phyloP scores from a whole-genome alignment of 2,329 filamentous ascomycete genomes.

The Lachnellula cervina region DNA sequence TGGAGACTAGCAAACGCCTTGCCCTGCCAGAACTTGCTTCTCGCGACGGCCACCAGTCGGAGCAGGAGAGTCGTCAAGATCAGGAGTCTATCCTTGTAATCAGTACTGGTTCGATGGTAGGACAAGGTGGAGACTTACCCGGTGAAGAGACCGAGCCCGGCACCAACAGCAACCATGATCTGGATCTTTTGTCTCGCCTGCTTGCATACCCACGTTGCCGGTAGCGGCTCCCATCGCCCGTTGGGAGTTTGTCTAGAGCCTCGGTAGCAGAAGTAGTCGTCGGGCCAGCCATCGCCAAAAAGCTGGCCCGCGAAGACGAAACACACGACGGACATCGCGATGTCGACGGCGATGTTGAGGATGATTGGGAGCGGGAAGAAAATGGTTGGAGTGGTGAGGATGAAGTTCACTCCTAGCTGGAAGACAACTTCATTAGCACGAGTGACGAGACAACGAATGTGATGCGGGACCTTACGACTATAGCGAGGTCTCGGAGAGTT shows the following conservation, averaged over 20 bases:
- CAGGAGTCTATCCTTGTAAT: neutral
- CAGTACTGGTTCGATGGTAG: neutral
- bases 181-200: neutral
- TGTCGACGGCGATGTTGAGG: slow-evolving; percentile 2
- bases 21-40: slow-evolving; percentile 1
- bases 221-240: neutral
- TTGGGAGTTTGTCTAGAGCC: neutral
- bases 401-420: slow-evolving; percentile 5
- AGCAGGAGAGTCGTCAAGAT: neutral
- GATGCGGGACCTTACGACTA: neutral
- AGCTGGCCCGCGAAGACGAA: slow-evolving; percentile 1
- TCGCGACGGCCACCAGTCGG: neutral
- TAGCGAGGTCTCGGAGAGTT: slow-evolving; percentile 1
- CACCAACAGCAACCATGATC: slow-evolving; percentile 4
- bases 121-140: slow-evolving; percentile 6
- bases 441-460: neutral
- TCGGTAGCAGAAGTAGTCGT: neutral
- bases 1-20: neutral
- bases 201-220: neutral
- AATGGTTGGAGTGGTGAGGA: slow-evolving; percentile 4
- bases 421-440: neutral
- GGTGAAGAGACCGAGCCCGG: slow-evolving; percentile 5
- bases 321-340: slow-evolving; percentile 7
- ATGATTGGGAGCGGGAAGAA: slow-evolving; percentile 6
- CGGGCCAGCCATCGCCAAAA: slow-evolving; percentile 3